Conservation (phyloP, 805 yeast species). For the Wickerhamiella hasegawae region DNA sequence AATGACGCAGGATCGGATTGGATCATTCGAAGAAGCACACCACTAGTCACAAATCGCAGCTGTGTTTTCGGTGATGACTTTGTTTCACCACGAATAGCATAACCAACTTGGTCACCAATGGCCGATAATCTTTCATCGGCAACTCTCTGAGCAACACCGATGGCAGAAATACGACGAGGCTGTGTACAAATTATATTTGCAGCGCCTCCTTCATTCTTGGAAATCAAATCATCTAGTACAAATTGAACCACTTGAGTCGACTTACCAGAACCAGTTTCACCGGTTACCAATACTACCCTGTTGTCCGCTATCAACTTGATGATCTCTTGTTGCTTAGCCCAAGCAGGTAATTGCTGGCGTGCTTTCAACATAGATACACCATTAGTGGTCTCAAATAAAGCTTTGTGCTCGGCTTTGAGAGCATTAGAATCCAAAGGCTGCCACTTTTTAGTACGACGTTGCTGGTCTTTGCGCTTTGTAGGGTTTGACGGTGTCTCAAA, state of each 20-base stretch:
- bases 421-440: slow-evolving; percentile 18
- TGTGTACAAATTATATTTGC: slow-evolving; percentile 71
- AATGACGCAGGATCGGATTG: slow-evolving; percentile 34
- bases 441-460: slow-evolving; percentile 3
- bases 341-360: slow-evolving; percentile 65
- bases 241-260: slow-evolving; percentile 92
- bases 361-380: slow-evolving; percentile 27
- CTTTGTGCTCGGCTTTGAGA: slow-evolving; percentile 24
- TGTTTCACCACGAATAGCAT: slow-evolving; percentile 79
- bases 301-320: slow-evolving; percentile 39
- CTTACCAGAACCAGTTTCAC: slow-evolving; percentile 97
- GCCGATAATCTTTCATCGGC: slow-evolving; percentile 58
- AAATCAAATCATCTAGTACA: slow-evolving; percentile 46
- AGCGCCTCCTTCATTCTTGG: slow-evolving; percentile 27
- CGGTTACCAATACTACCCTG: slow-evolving; percentile 67
- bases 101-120: slow-evolving; percentile 72
- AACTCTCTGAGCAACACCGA: slow-evolving; percentile 86
- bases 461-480: slow-evolving; percentile 1
- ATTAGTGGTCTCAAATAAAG: slow-evolving; percentile 21
- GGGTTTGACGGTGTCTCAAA: too few relatives aligned
- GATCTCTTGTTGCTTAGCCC: slow-evolving; percentile 46
- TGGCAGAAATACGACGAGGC: slow-evolving; percentile 90
- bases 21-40: slow-evolving; percentile 74
- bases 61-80: slow-evolving; percentile 40
- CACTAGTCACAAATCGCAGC: slow-evolving; percentile 81